Percentiles rank a stretch among this genome's conserved stretches.
These are phyloP conservation scores for Rhizoclosmatium sp. DNA, from an alignment of 192 early-diverging fungal genomes.

Conservation along the genomic window DNA sequence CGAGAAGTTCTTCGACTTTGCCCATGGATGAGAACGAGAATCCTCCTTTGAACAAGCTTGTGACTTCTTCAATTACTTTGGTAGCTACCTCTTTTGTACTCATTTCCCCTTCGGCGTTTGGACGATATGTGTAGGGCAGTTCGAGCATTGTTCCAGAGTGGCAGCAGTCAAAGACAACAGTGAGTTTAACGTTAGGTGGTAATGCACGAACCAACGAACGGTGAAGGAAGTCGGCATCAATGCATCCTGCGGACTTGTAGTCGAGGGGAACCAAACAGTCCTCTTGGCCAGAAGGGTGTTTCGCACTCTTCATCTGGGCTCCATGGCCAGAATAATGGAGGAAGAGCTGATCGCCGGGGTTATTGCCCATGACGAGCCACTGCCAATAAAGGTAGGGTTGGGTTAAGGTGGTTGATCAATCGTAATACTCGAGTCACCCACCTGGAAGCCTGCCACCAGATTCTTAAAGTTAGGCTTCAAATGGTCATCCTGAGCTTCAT, in stretches of 20 bases:
- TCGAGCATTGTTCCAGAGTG: conserved; percentile 58
- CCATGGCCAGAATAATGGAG: conserved; percentile 63
- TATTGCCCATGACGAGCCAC: conserved; percentile 55
- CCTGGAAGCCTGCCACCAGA: conserved; percentile 46
- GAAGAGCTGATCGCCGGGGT: conserved; percentile 56
- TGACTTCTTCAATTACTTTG: conserved; percentile 4
- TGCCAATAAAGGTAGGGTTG: not conserved
- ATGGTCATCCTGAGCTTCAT: conserved; percentile 48
- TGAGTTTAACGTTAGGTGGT: conserved; percentile 48
- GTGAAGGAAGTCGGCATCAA: conserved; percentile 29
- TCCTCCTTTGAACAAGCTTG: not conserved
- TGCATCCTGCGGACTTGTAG: conserved; percentile 39
- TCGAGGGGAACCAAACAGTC: conserved; percentile 56
- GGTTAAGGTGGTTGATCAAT: not conserved
- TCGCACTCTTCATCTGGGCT: conserved; percentile 17
- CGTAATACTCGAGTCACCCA: not conserved
- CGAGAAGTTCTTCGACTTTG: not conserved
- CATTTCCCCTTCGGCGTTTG: not conserved
- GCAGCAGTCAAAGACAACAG: conserved; percentile 60
- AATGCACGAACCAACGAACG: conserved; percentile 42
- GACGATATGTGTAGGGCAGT: conserved; percentile 57
- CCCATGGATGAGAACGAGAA: not conserved
- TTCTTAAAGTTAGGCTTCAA: conserved; percentile 51
- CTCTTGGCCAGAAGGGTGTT: not conserved
- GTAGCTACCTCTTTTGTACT: not conserved